Conservation (phyloP, 2,329 filamentous ascomycete species). For the Colletotrichum karsti region DNA sequence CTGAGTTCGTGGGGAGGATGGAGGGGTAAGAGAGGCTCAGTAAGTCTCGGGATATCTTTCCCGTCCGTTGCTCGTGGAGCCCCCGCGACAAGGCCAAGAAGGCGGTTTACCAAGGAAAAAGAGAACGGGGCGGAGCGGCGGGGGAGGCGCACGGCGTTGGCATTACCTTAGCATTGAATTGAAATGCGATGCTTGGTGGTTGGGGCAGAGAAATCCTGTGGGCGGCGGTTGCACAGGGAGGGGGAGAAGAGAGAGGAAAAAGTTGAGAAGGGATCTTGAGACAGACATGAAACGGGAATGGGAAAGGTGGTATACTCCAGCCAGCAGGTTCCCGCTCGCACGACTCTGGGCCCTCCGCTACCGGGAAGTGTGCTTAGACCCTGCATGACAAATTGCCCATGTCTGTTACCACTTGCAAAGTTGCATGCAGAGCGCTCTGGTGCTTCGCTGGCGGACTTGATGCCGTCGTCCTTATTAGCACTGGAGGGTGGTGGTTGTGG, state of each 20-base stretch:
- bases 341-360: background rate
- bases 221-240: too few relatives aligned
- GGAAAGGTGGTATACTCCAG: background rate
- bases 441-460: background rate
- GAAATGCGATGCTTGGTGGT: too few relatives aligned
- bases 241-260: background rate
- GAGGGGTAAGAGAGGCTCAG: too few relatives aligned
- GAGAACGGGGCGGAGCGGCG: too few relatives aligned
- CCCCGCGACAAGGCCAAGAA: too few relatives aligned
- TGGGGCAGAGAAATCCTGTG: too few relatives aligned
- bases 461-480: background rate
- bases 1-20: too few relatives aligned
- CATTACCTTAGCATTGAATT: too few relatives aligned
- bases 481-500: too few relatives aligned
- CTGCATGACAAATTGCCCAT: conserved; percentile 27
- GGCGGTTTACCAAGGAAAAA: too few relatives aligned
- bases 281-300: conserved; percentile 27
- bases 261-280: conserved; percentile 17
- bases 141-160: too few relatives aligned
- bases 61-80: too few relatives aligned
- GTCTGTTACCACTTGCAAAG: background rate
- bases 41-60: background rate
- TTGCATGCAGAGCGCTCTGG: background rate
- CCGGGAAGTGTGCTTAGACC: conserved; percentile 14
- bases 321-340: background rate